Base-by-base conservation (phyloP, 257 asterid species). In the Solanum pennellii region DNA sequence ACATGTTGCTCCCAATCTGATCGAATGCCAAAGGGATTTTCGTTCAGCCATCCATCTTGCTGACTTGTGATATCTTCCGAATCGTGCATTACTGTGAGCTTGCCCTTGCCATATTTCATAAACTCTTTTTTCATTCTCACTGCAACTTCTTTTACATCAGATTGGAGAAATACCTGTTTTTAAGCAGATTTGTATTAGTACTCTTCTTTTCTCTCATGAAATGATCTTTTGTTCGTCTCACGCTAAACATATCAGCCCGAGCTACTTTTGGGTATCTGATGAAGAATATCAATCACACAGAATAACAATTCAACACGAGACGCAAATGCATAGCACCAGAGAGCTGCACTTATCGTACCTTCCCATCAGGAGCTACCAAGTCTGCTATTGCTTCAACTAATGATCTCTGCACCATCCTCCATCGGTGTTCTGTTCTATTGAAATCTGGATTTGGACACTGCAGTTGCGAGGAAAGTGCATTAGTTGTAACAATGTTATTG, bases 401-500 rank as follows among this genome's bases (percentile, higher is more conserved):
- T 88, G 98, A 92, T 90, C 94, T 93, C 85, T 91, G 99, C 91
- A 95, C 86, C 98, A 95, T 94, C 88, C 98, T 92, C 98, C 98
- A 94, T 33, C 98, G 93, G 80, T 94, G 87, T 83, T 93, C 96
- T 89, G 98, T 93, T 86, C 90, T 94, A 93, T 94, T 94, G 93
- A 97, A 97, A 91, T 97, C 98, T 16, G 99, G 99, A 92, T 97
- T 97, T 15, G 99, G 99, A 89, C 99, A 97, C 99, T 97, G 95
- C 89, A 86, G 89, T 69, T 60, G 87, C 21, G 72, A 88, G 33
- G 45, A 88, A 33, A 20, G 49, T 82, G 80, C 83, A 82, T 87
- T 29, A 62, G 89, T 88, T 16, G 85, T 83, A 73, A 75, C 59
- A 23, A 41, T 23, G 83, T 75, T 12, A 3, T 56, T 56, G 65